phyloP scores from a whole-genome alignment of 1,284 basidiomycete species.

The Moesziomyces parantarcticus region DNA sequence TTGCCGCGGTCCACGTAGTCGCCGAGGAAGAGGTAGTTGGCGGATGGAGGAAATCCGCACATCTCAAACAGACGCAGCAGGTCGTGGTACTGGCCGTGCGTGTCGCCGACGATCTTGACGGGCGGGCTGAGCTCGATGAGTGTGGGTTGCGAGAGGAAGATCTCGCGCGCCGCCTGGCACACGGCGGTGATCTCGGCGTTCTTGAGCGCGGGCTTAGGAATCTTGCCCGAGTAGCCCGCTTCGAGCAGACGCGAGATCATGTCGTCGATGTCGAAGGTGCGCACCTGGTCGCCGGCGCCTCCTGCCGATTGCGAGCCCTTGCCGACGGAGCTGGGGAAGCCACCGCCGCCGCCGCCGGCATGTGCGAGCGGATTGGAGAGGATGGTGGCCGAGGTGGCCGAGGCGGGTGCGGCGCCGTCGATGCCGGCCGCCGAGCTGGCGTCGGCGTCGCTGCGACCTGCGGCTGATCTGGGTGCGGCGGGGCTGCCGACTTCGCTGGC shows the following conservation, averaged over 20 bases:
- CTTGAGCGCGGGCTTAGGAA: constrained; percentile 95
- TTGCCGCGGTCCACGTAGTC: constrained; percentile 99
- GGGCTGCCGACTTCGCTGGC: constrained; percentile 35
- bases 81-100: constrained; percentile 98
- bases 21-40: constrained; percentile 98
- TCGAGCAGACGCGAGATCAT: constrained; percentile 97
- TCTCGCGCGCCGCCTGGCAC: constrained; percentile 95
- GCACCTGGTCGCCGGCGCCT: constrained; percentile 54
- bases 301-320: constrained; percentile 36
- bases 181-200: constrained; percentile 95
- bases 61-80: constrained; percentile 98
- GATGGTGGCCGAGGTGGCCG: constrained; percentile 39
- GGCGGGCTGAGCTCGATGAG: constrained; percentile 97
- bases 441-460: constrained; percentile 12
- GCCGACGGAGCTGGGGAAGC: constrained; percentile 32
- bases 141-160: constrained; percentile 95
- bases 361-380: constrained; percentile 51
- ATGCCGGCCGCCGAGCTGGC: constrained; percentile 21
- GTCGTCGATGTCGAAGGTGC: constrained; percentile 90
- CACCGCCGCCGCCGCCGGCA: constrained; percentile 19
- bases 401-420: constrained; percentile 29
- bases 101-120: constrained; percentile 99
- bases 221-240: constrained; percentile 97
- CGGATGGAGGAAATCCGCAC: constrained; percentile 97
- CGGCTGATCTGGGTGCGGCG: constrained; percentile 24